Evolutionary conservation across 257 asterid genomes (phyloP), one percentile per base, ranked within the genome.

Genomic region (Eustoma russellianum): DNA sequence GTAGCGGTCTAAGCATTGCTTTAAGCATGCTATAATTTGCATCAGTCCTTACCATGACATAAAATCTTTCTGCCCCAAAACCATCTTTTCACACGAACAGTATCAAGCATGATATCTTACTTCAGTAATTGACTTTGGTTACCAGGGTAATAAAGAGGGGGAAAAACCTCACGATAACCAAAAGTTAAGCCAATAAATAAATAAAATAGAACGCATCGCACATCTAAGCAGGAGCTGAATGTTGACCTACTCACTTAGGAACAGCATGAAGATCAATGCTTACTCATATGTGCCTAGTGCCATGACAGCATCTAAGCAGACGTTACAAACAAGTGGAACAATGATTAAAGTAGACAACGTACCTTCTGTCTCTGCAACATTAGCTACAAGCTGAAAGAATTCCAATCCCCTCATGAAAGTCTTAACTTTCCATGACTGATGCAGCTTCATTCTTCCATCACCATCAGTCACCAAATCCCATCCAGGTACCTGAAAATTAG

Each of bases 341-440:
- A 18, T 53, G 48, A 49, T 15, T 46, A 12, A 14, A 14, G 53
- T 54, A 9, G 61, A 50, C 14, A 52, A 52, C 45, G 34, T 66
- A 91, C 98, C 98, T 85, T 87, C 97, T 38, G 77, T 71, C 78
- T 91, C 98, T 7, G 98, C 98, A 66, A 84, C 77, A 41, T 75
- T 74, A 63, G 92, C 97, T n/a, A 91, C 84, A 43, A 70, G 78
- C 38, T 79, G 77, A 57, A 91, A 82, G 70, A 91, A 87, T 63
- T 87, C 89, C 79, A 91, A 64, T 62, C 98, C 98, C 76, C 70
- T 87, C 61, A 72, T 72, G 55, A 91, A 91, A 47, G 87, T 82
- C 79, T 82, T 87, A 41, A 87, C 97, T 76, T 87, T 87, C 95
- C 95, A 91, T 16, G 89, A 74, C 45, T 68, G 83, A 48, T 79